Evolutionary conservation across 2,329 filamentous ascomycete species (phyloP), one percentile per base, ranked within the genome.

Genomic region (Colletotrichum lini): DNA sequence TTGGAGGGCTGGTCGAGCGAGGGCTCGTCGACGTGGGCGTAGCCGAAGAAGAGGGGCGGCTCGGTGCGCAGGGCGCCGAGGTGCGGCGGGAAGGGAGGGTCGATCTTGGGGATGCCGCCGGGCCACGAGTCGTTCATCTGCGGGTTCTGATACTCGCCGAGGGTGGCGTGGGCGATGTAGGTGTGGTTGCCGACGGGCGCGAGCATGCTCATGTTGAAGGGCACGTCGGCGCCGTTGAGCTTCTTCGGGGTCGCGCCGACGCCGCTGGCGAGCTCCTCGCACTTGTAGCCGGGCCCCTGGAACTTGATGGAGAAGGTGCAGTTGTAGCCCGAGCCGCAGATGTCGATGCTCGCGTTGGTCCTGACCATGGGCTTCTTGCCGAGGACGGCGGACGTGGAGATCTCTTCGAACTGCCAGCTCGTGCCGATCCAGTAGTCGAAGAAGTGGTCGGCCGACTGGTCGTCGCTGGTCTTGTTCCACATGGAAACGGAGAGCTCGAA

Each of bases 21-120:
- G n/a, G 73, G 72, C 47, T 79, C 63, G 16, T 72, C 78, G 53
- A 77, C 74, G 12, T 75, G 70, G 4, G 77, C 72, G 69, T 80
- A 81, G 8, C 80, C 81, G n/a, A 82, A 71, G 78, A 80, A 82
- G n/a, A 82, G 54, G 8, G 79, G 72, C 2, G 81, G 80, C 59
- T 82, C 80, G 1, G 77, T 78, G 12, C 77, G 75, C 56, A 83
- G 80, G 0, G 75, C 77, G 2, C 81, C 81, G 10, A 81, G 74
- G n/a, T 77, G 57, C 40, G 67, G 50, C 5, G 76, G 79, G 61
- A 73, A 78, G 1, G 75, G 76, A 4, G 73, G 73, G 1, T 60
- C 44, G 15, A 21, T 70, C 40, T 23, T 73, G 1, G 74, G 76
- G 49, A 80, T 73, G 38, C 79, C 82, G 15, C 77, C 80, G 1